Evolutionary conservation across 129 eudicot genomes (phyloP).

Genomic region (Pseudognaphalium luteoalbum): DNA sequence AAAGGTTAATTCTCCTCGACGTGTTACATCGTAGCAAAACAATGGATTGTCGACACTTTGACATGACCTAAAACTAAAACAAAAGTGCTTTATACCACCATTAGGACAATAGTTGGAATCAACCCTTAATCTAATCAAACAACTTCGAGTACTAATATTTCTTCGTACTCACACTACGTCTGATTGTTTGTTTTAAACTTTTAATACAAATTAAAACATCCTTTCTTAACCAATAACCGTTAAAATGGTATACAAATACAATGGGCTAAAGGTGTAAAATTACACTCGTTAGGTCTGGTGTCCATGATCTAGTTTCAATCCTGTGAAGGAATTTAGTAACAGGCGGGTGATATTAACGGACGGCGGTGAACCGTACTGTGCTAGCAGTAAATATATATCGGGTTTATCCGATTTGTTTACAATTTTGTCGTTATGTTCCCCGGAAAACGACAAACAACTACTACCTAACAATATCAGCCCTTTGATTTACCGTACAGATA

Average conservation of each 20-base stretch:
- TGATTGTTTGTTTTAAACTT: no score
- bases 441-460: conserved; percentile 5
- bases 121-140: background rate
- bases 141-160: background rate
- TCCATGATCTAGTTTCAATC: background rate
- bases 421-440: background rate
- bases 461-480: conserved; percentile 7
- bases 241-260: no score
- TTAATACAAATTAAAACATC: background rate
- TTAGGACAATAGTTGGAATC: background rate
- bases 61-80: background rate
- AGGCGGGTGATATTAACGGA: background rate
- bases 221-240: background rate
- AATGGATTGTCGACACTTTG: background rate
- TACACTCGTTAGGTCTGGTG: background rate
- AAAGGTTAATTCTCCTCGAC: background rate
- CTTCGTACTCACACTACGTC: background rate
- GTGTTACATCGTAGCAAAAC: background rate
- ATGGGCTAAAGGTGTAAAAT: no score
- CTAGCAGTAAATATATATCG: background rate
- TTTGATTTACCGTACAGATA: conserved; percentile 10
- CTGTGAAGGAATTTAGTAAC: background rate
- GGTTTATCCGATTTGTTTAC: background rate
- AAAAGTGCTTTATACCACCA: background rate
- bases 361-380: background rate